Conservation (phyloP, 2,329 filamentous ascomycete genomes). For the Diaporthe vaccinii region DNA sequence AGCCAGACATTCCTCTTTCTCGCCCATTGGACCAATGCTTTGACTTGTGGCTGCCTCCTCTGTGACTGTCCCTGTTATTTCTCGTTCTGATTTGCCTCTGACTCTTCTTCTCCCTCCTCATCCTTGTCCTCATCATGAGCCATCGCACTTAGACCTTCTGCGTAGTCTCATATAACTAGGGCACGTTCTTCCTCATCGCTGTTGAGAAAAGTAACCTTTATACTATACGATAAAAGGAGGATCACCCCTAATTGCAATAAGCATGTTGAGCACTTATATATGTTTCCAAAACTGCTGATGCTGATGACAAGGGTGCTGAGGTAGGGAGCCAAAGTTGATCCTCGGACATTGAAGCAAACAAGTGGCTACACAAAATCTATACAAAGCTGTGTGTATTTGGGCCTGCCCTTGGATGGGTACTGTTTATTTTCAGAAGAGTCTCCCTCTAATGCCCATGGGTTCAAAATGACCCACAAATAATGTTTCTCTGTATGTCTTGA, state of each 20-base stretch:
- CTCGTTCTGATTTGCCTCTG: background rate
- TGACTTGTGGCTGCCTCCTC: background rate
- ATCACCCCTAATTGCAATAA: no score
- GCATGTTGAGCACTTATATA: no score
- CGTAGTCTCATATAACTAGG: background rate
- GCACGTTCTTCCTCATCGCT: background rate
- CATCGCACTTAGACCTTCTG: background rate
- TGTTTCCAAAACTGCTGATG: background rate
- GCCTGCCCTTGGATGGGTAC: background rate
- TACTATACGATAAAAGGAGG: no score
- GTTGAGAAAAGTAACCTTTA: no score
- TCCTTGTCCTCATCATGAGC: background rate
- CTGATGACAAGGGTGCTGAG: background rate
- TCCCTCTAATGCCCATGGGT: background rate
- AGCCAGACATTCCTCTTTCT: background rate
- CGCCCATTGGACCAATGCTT: background rate
- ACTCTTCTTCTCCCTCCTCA: background rate
- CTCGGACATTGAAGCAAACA: background rate
- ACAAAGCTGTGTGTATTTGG: background rate
- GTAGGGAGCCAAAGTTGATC: background rate
- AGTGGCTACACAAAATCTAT: background rate
- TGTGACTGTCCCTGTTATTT: background rate
- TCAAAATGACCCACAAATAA: background rate
- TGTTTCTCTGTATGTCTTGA: background rate
- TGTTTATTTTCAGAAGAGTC: background rate